Evolutionary conservation across 2,329 filamentous ascomycete genomes (phyloP).

Genomic region (Macroventuria anomochaeta): DNA sequence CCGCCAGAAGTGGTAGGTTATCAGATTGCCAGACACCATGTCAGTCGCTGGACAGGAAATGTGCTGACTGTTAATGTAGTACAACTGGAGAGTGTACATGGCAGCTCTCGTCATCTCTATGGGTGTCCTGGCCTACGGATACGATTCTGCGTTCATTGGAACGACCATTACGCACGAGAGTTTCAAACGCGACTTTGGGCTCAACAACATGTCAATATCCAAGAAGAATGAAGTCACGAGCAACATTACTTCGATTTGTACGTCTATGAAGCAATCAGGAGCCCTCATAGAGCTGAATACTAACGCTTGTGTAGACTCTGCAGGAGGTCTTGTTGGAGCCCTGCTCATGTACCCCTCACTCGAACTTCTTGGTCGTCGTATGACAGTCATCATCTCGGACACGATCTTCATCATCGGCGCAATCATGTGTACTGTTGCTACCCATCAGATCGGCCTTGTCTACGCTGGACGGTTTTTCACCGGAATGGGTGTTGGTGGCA

Average conservation of each 20-base stretch:
- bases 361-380: constrained; percentile 59
- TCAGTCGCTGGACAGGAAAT: constrained; percentile 50
- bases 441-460: constrained; percentile 42
- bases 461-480: constrained; percentile 52
- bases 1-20: constrained; percentile 58
- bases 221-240: constrained; percentile 54
- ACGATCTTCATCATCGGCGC: constrained; percentile 54
- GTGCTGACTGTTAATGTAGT: constrained; percentile 31
- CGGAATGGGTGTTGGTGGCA: constrained; percentile 48
- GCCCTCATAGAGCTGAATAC: neutral
- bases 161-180: constrained; percentile 74
- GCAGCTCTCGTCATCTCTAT: constrained; percentile 62
- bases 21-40: constrained; percentile 40
- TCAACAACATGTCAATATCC: constrained; percentile 55
- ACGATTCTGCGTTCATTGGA: constrained; percentile 77
- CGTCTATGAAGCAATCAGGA: neutral
- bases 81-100: constrained; percentile 66
- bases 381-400: constrained; percentile 57
- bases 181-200: constrained; percentile 72
- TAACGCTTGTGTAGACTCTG: constrained; percentile 40
- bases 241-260: constrained; percentile 57
- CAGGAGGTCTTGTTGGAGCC: constrained; percentile 62
- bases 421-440: constrained; percentile 46
- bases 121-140: constrained; percentile 65
- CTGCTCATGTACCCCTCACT: constrained; percentile 53